Evolutionary conservation across 1,284 basidiomycete genomes (phyloP).

Genomic region (Ustilago vetiveriae): DNA sequence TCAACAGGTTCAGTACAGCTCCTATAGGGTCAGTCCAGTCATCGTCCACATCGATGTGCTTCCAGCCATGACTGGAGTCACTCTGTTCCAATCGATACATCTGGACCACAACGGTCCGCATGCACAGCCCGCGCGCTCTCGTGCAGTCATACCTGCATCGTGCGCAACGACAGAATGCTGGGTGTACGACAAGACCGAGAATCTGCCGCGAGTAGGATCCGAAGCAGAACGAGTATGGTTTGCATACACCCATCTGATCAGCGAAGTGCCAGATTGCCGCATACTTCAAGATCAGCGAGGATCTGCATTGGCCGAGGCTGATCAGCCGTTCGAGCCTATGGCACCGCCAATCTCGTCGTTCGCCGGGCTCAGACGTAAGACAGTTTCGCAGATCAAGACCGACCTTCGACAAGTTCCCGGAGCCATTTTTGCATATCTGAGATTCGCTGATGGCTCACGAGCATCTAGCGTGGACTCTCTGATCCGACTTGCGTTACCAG

Average conservation of each 20-base stretch:
- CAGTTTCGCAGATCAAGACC: conserved; percentile 8
- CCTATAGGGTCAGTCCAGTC: not conserved
- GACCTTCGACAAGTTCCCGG: conserved; percentile 8
- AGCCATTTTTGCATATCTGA: not conserved
- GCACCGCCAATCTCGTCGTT: conserved; percentile 13
- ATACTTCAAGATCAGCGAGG: conserved; percentile 8
- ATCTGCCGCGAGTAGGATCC: conserved; percentile 18
- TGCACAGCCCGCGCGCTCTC: conserved; percentile 3
- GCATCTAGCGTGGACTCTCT: not conserved
- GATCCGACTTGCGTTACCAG: conserved; percentile 16
- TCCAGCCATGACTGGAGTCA: conserved; percentile 88
- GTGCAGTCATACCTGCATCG: conserved; percentile 2
- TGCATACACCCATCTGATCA: conserved; percentile 44
- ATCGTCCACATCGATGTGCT: conserved; percentile 77
- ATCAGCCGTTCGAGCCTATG: conserved; percentile 38
- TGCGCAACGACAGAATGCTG: conserved; percentile 14
- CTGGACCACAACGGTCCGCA: conserved; percentile 13
- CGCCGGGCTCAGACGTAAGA: conserved; percentile 25
- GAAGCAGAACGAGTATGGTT: conserved; percentile 21
- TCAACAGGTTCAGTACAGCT: conserved; percentile 30
- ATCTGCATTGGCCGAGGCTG: not conserved
- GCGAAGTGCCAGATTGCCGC: conserved; percentile 31
- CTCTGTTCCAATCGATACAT: conserved; percentile 82
- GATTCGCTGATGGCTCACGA: too few species aligned
- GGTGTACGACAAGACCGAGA: conserved; percentile 63